Evolutionary conservation across 2,329 filamentous ascomycete genomes (phyloP).

Genomic region (Fusarium succisae): DNA sequence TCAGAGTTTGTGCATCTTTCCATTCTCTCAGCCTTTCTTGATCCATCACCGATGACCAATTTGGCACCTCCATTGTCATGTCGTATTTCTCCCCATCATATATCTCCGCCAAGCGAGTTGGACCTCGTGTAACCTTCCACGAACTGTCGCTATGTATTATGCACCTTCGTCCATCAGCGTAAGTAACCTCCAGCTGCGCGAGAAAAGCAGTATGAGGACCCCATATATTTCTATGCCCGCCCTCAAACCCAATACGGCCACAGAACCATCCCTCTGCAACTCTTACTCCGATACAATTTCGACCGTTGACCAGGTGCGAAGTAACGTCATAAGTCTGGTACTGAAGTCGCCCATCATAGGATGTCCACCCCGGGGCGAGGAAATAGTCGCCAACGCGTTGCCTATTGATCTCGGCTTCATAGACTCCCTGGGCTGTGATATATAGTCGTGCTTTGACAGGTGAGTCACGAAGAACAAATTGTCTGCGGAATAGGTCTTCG

Average conservation of each 20-base stretch:
- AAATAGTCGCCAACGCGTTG: slow-evolving; percentile 49
- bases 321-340: slow-evolving; percentile 64
- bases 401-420: slow-evolving; percentile 57
- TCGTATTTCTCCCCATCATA: slow-evolving; percentile 64
- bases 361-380: slow-evolving; percentile 61
- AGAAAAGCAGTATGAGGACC: slow-evolving; percentile 7
- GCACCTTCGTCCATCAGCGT: background rate
- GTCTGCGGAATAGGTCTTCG: too few relatives aligned
- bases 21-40: background rate
- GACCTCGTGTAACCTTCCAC: slow-evolving; percentile 49
- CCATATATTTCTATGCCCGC: slow-evolving; percentile 18
- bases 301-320: slow-evolving; percentile 41
- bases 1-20: background rate
- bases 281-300: slow-evolving; percentile 47
- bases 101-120: slow-evolving; percentile 52
- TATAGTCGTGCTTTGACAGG: slow-evolving; percentile 51
- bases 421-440: slow-evolving; percentile 56
- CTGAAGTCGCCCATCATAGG: slow-evolving; percentile 56
- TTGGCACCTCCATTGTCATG: slow-evolving; percentile 31
- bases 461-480: background rate
- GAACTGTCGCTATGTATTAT: slow-evolving; percentile 46
- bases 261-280: slow-evolving; percentile 51
- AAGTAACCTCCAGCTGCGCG: slow-evolving; percentile 4
- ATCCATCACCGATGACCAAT: background rate
- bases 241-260: slow-evolving; percentile 34